phyloP scores from a whole-genome alignment of 345 rosid genomes.

The Gossypium raimondii region DNA sequence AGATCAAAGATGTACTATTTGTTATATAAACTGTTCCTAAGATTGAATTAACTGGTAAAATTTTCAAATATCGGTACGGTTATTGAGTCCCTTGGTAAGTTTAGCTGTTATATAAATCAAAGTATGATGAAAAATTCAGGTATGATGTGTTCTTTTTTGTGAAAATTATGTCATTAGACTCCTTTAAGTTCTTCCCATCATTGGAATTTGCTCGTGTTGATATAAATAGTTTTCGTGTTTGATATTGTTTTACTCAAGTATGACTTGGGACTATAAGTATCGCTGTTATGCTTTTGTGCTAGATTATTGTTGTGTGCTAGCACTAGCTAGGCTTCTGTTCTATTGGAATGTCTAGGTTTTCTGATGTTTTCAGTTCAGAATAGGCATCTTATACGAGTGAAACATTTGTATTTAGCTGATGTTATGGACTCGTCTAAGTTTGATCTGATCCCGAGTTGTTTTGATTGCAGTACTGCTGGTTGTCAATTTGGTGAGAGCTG shows the following conservation, averaged over 20 bases:
- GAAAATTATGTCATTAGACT: neutral
- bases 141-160: neutral
- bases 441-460: conserved; percentile 1
- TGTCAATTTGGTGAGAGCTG: conserved; percentile 93
- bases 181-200: neutral
- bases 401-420: neutral
- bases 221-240: too few relatives aligned
- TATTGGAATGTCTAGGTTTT: neutral
- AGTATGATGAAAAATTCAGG: conserved; percentile 11
- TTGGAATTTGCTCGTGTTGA: neutral
- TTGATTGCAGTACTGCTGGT: conserved; percentile 65
- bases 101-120: neutral
- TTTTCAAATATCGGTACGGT: neutral
- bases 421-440: neutral
- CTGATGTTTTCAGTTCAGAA: neutral
- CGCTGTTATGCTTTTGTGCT: neutral
- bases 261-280: neutral
- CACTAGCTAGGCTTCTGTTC: neutral
- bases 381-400: neutral
- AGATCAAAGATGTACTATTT: neutral
- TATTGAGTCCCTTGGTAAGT: conserved; percentile 17
- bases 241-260: neutral
- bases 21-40: neutral
- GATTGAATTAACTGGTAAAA: conserved; percentile 9
- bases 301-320: neutral